These are phyloP conservation scores for Penicillium sp. DNA, from an alignment of 2,329 filamentous ascomycete species.

Conservation along the genomic window DNA sequence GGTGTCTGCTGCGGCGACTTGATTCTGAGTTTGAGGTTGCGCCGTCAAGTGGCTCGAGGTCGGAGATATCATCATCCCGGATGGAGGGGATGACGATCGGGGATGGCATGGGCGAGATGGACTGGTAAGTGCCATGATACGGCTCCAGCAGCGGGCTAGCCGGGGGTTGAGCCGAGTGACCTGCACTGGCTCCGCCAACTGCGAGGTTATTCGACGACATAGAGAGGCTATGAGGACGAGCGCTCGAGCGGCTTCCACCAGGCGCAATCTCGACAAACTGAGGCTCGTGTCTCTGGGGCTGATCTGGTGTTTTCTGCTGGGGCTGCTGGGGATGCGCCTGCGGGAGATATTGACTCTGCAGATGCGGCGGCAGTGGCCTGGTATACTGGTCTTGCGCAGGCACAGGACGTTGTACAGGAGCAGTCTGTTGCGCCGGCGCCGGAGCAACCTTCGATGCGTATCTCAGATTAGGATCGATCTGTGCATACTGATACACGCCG, in stretches of 20 bases:
- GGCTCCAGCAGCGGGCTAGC: slow-evolving; percentile 85
- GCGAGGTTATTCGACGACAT: slow-evolving; percentile 42
- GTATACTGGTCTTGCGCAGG: slow-evolving; percentile 29
- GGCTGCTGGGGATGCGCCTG: slow-evolving; percentile 6
- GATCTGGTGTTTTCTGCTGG: neutral
- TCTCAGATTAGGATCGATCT: slow-evolving; percentile 41
- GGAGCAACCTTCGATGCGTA: slow-evolving; percentile 35
- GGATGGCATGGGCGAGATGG: slow-evolving; percentile 90
- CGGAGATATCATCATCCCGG: slow-evolving; percentile 54
- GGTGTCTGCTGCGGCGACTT: slow-evolving; percentile 28
- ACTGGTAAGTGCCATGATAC: slow-evolving; percentile 91
- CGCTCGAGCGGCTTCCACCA: slow-evolving; percentile 22
- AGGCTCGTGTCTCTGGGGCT: slow-evolving; percentile 17
- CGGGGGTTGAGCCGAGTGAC: slow-evolving; percentile 54
- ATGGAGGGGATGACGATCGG: slow-evolving; percentile 63
- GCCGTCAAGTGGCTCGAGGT: slow-evolving; percentile 48
- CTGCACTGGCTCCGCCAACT: slow-evolving; percentile 30
- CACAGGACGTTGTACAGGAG: no score
- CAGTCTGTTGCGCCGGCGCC: slow-evolving; percentile 23
- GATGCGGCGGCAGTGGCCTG: slow-evolving; percentile 13
- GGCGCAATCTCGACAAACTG: slow-evolving; percentile 40
- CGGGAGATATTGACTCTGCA: neutral
- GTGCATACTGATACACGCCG: slow-evolving; percentile 40
- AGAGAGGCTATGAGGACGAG: slow-evolving; percentile 36
- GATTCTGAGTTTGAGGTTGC: slow-evolving; percentile 26